Percentiles rank a stretch among this genome's conserved stretches.
Conservation (phyloP, 2,329 filamentous ascomycete genomes). For the Alternaria longipes region DNA sequence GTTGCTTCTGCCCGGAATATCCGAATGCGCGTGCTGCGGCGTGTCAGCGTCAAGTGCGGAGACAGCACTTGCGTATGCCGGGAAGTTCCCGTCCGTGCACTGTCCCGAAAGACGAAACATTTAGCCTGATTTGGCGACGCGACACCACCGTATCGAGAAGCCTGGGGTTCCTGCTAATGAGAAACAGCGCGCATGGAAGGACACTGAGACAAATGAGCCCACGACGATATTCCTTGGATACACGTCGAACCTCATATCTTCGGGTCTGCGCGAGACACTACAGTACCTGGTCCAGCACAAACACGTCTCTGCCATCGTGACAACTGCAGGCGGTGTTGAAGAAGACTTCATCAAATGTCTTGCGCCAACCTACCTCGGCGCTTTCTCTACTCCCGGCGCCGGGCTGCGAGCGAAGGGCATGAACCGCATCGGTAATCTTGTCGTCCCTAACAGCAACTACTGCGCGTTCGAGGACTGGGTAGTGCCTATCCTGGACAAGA, state of each 20-base stretch:
- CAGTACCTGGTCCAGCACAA: conserved; percentile 93
- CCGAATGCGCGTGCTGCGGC: conserved; percentile 19
- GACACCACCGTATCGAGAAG: conserved; percentile 33
- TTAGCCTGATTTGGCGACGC: conserved; percentile 45
- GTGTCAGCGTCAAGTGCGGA: conserved; percentile 28
- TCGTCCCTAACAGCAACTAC: conserved; percentile 97
- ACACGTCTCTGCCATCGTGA: conserved; percentile 92
- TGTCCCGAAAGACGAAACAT: conserved; percentile 34
- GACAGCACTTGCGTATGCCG: conserved; percentile 28
- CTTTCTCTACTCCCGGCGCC: conserved; percentile 80
- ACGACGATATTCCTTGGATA: conserved; percentile 98
- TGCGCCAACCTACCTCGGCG: conserved; percentile 89
- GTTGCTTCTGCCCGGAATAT: conserved; percentile 29
- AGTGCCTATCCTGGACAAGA: conserved; percentile 89
- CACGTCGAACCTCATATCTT: conserved; percentile 97
- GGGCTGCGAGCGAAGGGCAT: conserved; percentile 83
- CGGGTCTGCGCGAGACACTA: conserved; percentile 87
- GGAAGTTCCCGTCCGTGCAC: conserved; percentile 34
- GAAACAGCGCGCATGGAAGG: conserved; percentile 76
- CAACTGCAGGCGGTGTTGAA: conserved; percentile 93
- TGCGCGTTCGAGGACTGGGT: conserved; percentile 98
- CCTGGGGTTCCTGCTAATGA: conserved; percentile 39
- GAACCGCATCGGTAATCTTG: conserved; percentile 94
- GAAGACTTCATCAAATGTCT: conserved; percentile 99
- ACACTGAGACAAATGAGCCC: conserved; percentile 78